Evolutionary conservation across 2,329 filamentous ascomycete species (phyloP).

Genomic region (Aspergillus japonicus): DNA sequence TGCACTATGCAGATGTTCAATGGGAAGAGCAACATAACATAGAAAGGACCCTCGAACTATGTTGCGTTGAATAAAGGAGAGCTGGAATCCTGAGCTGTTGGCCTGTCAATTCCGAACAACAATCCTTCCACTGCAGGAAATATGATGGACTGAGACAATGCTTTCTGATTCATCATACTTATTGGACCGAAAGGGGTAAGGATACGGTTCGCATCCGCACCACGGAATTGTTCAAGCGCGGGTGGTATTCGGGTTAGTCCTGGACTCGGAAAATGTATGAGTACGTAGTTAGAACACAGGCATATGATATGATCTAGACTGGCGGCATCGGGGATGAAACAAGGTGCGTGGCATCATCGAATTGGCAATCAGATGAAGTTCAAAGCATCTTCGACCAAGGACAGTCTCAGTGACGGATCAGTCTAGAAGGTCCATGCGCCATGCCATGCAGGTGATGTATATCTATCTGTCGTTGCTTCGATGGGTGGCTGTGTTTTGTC

Average conservation of each 20-base stretch:
- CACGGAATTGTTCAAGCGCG: neutral
- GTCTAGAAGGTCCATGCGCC: slow-evolving; percentile 11
- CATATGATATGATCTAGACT: neutral
- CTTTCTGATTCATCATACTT: slow-evolving; percentile 20
- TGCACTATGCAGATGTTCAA: neutral
- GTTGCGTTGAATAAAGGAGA: neutral
- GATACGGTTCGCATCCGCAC: slow-evolving; percentile 5
- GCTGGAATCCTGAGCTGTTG: neutral
- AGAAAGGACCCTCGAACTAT: neutral
- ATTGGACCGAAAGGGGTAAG: slow-evolving; percentile 12
- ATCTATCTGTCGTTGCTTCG: slow-evolving; percentile 2
- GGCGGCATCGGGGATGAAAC: slow-evolving; percentile 12
- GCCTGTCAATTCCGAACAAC: neutral
- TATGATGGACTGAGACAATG: neutral
- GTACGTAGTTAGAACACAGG: neutral
- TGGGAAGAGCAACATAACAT: neutral
- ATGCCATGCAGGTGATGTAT: slow-evolving; percentile 8
- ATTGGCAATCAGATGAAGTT: slow-evolving; percentile 9
- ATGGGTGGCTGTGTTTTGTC: slow-evolving; percentile 3
- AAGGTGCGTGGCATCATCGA: slow-evolving; percentile 21
- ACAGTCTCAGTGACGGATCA: slow-evolving; percentile 11
- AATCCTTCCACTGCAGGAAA: neutral
- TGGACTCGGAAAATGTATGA: neutral
- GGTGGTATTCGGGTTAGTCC: neutral
- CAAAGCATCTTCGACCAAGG: slow-evolving; percentile 10